Percentiles rank a stretch among this genome's conserved stretches.
These are phyloP conservation scores for Colletotrichum orbiculare DNA, from an alignment of 2,329 filamentous ascomycete species.

Conservation along the genomic window DNA sequence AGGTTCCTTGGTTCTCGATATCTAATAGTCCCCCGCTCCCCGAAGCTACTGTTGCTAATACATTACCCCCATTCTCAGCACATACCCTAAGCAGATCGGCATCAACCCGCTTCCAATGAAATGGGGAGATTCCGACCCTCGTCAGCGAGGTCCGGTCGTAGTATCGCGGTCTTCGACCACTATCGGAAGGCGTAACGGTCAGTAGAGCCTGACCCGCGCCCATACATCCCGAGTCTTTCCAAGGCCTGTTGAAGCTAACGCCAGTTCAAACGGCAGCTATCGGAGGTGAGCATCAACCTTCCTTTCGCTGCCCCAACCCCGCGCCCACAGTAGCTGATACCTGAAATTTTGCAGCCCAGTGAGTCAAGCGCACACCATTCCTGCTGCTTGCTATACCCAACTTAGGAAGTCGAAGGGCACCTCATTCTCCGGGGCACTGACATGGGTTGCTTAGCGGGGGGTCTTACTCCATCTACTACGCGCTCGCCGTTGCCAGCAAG, in stretches of 20 bases:
- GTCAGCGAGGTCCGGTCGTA: constrained; percentile 85
- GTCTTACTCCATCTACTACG: constrained; percentile 96
- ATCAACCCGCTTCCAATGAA: constrained; percentile 90
- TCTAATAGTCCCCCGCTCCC: background rate
- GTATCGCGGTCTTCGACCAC: constrained; percentile 82
- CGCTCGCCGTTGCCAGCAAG: constrained; percentile 90
- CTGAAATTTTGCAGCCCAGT: constrained; percentile 51
- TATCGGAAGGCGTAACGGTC: constrained; percentile 84
- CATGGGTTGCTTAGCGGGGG: constrained; percentile 66
- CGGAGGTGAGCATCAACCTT: constrained; percentile 59
- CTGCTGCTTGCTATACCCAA: too few relatives aligned
- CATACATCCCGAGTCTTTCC: constrained; percentile 23
- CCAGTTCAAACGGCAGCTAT: constrained; percentile 55
- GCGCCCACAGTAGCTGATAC: constrained; percentile 20
- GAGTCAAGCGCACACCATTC: constrained; percentile 33
- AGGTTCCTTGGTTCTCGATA: constrained; percentile 35
- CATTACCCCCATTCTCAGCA: constrained; percentile 54
- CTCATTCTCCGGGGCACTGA: background rate
- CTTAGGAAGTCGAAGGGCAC: background rate
- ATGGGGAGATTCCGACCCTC: constrained; percentile 84
- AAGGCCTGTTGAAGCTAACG: constrained; percentile 29
- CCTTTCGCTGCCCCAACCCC: constrained; percentile 1
- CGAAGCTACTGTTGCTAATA: background rate
- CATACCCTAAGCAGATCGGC: constrained; percentile 93
- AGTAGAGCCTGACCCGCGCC: constrained; percentile 41